These are phyloP conservation scores for Capsicum pubescens DNA, from an alignment of 257 asterid genomes.

Conservation along the genomic window DNA sequence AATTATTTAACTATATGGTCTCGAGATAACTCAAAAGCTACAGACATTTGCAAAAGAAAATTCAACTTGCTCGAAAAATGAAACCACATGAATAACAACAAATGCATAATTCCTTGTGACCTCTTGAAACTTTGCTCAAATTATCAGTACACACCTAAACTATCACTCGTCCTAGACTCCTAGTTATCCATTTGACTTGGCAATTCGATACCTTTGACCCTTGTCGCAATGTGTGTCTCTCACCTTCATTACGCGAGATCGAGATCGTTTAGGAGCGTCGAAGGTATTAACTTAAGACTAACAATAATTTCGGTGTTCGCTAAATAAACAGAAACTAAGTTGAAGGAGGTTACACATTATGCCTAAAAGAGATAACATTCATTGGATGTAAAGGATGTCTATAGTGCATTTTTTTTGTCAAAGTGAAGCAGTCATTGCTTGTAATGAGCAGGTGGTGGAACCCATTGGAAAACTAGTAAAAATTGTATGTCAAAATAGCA, in stretches of 20 bases:
- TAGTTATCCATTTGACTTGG: background rate
- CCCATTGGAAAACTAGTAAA: background rate
- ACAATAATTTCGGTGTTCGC: background rate
- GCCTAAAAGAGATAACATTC: background rate
- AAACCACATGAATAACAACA: background rate
- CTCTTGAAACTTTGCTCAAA: background rate
- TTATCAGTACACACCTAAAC: no score
- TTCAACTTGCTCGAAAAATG: background rate
- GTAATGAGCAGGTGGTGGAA: slow-evolving; percentile 17
- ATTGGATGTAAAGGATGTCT: background rate
- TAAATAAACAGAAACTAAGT: background rate
- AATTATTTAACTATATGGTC: background rate
- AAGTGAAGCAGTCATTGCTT: background rate
- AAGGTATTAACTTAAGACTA: background rate
- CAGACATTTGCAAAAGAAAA: background rate
- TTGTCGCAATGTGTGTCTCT: background rate
- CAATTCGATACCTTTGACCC: background rate
- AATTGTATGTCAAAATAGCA: background rate
- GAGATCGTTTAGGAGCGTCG: background rate
- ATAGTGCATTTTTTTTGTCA: background rate
- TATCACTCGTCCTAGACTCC: background rate
- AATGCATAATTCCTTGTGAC: background rate
- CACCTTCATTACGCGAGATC: background rate
- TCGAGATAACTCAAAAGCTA: background rate
- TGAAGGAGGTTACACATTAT: background rate